phyloP scores from a whole-genome alignment of 345 rosid species.

The Hibiscus trionum region DNA sequence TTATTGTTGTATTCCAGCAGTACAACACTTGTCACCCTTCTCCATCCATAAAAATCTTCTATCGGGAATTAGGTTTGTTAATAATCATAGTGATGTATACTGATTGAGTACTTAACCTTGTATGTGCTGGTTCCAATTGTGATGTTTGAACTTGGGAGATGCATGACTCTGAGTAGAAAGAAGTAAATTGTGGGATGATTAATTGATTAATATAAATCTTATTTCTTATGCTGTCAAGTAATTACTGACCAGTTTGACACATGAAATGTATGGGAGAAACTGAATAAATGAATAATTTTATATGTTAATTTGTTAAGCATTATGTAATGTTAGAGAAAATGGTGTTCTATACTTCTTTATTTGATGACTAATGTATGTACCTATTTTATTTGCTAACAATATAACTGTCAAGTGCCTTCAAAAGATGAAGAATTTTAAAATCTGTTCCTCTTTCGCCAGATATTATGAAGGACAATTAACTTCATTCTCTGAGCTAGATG shows the following conservation, averaged over 20 bases:
- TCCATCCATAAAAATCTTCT: background rate
- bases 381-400: background rate
- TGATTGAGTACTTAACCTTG: background rate
- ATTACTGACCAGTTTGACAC: background rate
- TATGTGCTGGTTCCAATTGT: background rate
- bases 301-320: background rate
- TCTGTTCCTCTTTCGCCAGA: slow-evolving; percentile 27
- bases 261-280: background rate
- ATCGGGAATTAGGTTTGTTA: background rate
- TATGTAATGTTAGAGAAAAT: background rate
- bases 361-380: background rate
- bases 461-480: slow-evolving; percentile 83
- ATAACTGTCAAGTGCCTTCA: background rate
- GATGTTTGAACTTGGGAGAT: background rate
- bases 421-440: background rate
- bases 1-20: background rate
- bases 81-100: background rate
- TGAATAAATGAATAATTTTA: background rate
- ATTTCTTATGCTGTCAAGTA: background rate
- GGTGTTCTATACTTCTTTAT: background rate
- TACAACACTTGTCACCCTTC: background rate
- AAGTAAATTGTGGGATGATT: slow-evolving; percentile 1
- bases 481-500: slow-evolving; percentile 52
- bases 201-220: background rate
- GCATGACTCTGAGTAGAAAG: background rate